These are phyloP conservation scores for Daldinia childiae DNA, from an alignment of 495 filamentous ascomycete genomes.

Conservation along the genomic window DNA sequence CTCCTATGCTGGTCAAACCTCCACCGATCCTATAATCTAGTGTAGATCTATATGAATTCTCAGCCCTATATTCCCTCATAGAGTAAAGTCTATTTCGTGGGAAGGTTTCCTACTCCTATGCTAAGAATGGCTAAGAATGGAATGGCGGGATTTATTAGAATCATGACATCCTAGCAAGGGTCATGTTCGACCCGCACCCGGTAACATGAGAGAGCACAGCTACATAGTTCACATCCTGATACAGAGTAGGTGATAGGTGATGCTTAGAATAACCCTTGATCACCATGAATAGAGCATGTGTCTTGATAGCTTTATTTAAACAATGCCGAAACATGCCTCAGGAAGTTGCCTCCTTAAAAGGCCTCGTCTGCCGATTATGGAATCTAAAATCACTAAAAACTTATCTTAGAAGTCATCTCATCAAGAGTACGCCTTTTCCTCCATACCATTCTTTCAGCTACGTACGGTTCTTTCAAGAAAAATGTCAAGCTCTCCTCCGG, in stretches of 20 bases:
- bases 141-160: not conserved
- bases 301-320: not conserved
- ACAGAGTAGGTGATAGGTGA: slow-evolving; percentile 8
- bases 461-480: not conserved
- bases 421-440: not conserved
- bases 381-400: not conserved
- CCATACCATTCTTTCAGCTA: not conserved
- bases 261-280: slow-evolving; percentile 3
- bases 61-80: slow-evolving; percentile 27
- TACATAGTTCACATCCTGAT: slow-evolving; percentile 4
- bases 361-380: not conserved
- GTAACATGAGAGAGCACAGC: slow-evolving; percentile 1
- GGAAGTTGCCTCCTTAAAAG: slow-evolving; percentile 6
- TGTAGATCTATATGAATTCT: slow-evolving; percentile 10
- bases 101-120: slow-evolving; percentile 11
- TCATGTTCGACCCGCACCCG: slow-evolving; percentile 10
- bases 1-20: not conserved
- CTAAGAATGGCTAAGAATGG: not conserved
- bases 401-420: not conserved
- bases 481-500: slow-evolving; percentile 39
- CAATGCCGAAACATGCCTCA: slow-evolving; percentile 16
- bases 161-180: slow-evolving; percentile 10
- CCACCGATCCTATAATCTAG: slow-evolving; percentile 13
- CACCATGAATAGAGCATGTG: slow-evolving; percentile 6
- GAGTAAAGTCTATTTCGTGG: not conserved